phyloP scores from a whole-genome alignment of 139 green algal genomes.

The Asterochloris erici region DNA sequence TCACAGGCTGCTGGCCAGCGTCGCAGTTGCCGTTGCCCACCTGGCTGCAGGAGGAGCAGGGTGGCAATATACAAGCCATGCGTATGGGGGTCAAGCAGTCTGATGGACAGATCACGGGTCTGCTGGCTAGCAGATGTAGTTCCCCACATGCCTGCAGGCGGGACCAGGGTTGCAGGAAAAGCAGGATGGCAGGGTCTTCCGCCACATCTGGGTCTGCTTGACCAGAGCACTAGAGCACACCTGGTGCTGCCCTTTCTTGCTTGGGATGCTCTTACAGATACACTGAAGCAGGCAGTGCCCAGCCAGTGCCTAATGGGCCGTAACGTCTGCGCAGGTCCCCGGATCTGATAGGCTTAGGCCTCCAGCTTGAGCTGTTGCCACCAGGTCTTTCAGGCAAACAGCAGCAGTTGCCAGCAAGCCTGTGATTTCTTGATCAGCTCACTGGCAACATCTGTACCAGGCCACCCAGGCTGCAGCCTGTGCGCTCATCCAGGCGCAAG shows the following conservation, averaged over 20 bases:
- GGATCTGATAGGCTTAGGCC: background rate
- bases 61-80: background rate
- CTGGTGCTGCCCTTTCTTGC: too few species aligned
- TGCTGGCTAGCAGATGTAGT: background rate
- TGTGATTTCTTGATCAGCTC: background rate
- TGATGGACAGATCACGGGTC: background rate
- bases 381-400: background rate
- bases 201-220: background rate
- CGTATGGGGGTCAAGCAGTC: background rate
- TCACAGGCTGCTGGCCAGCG: background rate
- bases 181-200: background rate
- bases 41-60: constrained; percentile 11
- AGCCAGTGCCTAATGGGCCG: background rate
- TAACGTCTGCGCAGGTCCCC: too few species aligned
- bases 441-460: background rate
- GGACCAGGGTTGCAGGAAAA: background rate
- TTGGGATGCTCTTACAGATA: too few species aligned
- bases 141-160: background rate
- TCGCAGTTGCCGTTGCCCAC: constrained; percentile 9
- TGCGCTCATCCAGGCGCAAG: background rate
- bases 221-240: background rate
- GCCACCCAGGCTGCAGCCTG: background rate
- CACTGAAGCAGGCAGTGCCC: background rate
- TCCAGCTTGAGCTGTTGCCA: background rate
- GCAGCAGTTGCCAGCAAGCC: background rate